Percentiles rank a stretch among this genome's conserved stretches.
These are phyloP conservation scores for Gonium pectorale DNA, from an alignment of 139 green algal genomes.

Conservation along the genomic window DNA sequence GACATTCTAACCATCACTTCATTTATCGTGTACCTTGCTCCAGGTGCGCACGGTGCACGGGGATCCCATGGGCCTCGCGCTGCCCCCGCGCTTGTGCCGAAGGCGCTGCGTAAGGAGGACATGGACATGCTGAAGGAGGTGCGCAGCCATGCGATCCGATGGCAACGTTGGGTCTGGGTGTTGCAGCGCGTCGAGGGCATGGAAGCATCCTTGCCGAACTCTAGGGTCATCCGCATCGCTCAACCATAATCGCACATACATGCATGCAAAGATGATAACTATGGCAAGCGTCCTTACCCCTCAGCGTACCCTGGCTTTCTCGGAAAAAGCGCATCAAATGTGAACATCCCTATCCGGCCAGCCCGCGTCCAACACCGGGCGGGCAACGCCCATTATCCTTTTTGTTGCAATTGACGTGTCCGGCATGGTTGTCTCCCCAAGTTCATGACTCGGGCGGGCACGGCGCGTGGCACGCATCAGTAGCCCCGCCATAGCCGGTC, in stretches of 20 bases:
- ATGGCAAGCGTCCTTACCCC: not conserved
- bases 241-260: not conserved
- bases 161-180: not conserved
- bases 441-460: too few species aligned
- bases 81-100: not conserved
- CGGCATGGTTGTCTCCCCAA: too few species aligned
- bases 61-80: constrained; percentile 19
- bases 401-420: too few species aligned
- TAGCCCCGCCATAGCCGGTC: too few species aligned
- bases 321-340: too few species aligned
- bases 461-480: too few species aligned
- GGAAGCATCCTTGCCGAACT: not conserved
- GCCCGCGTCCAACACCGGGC: too few species aligned
- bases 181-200: not conserved
- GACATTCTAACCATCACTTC: not conserved
- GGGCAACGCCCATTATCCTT: too few species aligned
- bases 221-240: not conserved
- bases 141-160: not conserved
- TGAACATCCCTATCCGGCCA: too few species aligned
- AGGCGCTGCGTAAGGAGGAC: constrained; percentile 39
- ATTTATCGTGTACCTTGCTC: not conserved
- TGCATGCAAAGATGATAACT: not conserved
- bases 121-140: constrained; percentile 22
- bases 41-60: constrained; percentile 9
- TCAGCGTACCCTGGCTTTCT: not conserved